These are phyloP conservation scores for Capronia americana DNA, from an alignment of 2,329 filamentous ascomycete species.

Conservation along the genomic window DNA sequence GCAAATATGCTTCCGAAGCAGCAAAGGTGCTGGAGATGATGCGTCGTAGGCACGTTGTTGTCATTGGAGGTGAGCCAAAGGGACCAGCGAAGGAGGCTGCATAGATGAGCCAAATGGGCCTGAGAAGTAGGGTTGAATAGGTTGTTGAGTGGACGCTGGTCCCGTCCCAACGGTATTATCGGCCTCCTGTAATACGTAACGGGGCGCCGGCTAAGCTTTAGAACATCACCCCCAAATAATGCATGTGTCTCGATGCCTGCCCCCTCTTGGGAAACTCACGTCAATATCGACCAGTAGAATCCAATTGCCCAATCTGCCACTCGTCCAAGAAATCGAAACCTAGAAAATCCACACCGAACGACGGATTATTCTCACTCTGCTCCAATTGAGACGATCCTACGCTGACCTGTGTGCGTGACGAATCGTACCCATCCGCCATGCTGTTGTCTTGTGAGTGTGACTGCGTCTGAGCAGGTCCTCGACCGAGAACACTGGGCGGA, in stretches of 20 bases:
- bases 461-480: slow-evolving; percentile 32
- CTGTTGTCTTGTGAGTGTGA: slow-evolving; percentile 37
- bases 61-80: slow-evolving; percentile 35
- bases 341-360: slow-evolving; percentile 37
- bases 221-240: too few relatives aligned
- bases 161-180: too few relatives aligned
- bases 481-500: slow-evolving; percentile 32
- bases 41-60: slow-evolving; percentile 37
- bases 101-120: slow-evolving; percentile 14
- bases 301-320: slow-evolving; percentile 40
- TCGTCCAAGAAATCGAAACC: slow-evolving; percentile 41
- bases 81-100: slow-evolving; percentile 34
- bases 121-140: too few relatives aligned
- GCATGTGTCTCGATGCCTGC: too few relatives aligned
- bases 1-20: slow-evolving; percentile 32
- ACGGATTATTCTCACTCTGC: slow-evolving; percentile 35
- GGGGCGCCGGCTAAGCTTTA: too few relatives aligned
- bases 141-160: too few relatives aligned
- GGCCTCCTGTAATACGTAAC: too few relatives aligned
- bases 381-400: slow-evolving; percentile 36
- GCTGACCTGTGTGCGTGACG: slow-evolving; percentile 30
- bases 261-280: too few relatives aligned
- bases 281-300: slow-evolving; percentile 38
- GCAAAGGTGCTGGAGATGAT: slow-evolving; percentile 29
- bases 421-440: slow-evolving; percentile 35